Percentiles rank a stretch among this genome's conserved stretches.
phyloP scores from a whole-genome alignment of 257 asterid species.

The Datura wrightii region DNA sequence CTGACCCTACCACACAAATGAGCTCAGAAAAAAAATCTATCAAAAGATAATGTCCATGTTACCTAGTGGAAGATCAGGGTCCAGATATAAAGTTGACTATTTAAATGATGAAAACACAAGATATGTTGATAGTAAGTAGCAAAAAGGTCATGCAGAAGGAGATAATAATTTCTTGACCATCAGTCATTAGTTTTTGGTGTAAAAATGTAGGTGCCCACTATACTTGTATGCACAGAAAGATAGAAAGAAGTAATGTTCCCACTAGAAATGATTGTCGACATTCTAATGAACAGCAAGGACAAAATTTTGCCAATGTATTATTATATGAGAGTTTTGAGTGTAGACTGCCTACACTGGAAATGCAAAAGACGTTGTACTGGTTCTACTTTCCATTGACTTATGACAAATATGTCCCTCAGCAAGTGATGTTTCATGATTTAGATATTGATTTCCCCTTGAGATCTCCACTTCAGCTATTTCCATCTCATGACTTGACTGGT shows the following conservation, averaged over 20 bases:
- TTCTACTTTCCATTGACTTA: slow-evolving; percentile 4
- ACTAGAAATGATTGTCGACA: background rate
- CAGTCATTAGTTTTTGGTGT: background rate
- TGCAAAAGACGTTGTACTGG: slow-evolving; percentile 28
- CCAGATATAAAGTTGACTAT: background rate
- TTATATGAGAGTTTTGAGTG: background rate
- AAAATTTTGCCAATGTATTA: background rate
- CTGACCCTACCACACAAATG: background rate
- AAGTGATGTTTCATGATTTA: background rate
- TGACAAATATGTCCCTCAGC: background rate
- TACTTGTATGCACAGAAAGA: slow-evolving; percentile 3
- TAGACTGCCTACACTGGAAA: slow-evolving; percentile 32
- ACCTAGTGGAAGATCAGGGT: slow-evolving; percentile 2
- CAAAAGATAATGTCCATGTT: background rate
- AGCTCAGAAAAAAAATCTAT: background rate
- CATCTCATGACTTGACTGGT: slow-evolving; percentile 13
- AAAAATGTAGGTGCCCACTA: background rate
- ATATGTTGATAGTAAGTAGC: background rate
- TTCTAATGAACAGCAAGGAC: background rate
- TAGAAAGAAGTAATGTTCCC: background rate
- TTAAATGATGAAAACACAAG: background rate
- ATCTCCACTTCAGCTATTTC: slow-evolving; percentile 14
- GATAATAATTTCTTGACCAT: background rate
- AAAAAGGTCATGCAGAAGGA: background rate
- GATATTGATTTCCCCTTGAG: slow-evolving; percentile 27